Evolutionary conservation across 192 early-diverging fungal genomes (phyloP).

Genomic region (Phycomyces nitens): DNA sequence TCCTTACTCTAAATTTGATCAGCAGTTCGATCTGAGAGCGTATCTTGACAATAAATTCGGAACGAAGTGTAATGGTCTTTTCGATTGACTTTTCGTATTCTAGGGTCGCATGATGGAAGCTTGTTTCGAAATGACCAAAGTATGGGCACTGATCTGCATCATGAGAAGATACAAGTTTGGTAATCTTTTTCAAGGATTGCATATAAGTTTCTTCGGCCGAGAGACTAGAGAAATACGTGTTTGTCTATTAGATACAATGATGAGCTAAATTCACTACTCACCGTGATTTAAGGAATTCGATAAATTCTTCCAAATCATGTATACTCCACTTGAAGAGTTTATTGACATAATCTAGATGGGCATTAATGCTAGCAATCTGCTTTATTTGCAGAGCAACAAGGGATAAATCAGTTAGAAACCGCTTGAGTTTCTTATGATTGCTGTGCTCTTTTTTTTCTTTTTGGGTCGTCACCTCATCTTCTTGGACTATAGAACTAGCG

Average conservation of each 20-base stretch:
- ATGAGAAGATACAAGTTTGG: neutral
- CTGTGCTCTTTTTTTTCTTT: neutral
- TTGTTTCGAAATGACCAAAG: neutral
- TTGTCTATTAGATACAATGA: too few relatives aligned
- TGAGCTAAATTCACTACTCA: neutral
- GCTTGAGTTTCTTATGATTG: neutral
- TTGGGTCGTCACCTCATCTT: constrained; percentile 15
- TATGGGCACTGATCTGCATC: neutral
- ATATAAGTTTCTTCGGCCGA: constrained; percentile 11
- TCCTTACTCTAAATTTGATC: constrained; percentile 10
- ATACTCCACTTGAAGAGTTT: constrained; percentile 17
- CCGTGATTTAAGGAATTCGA: constrained; percentile 7
- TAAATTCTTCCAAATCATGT: constrained; percentile 9
- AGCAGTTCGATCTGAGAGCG: constrained; percentile 9
- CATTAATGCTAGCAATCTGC: constrained; percentile 7
- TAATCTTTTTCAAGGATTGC: neutral
- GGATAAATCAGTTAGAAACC: neutral
- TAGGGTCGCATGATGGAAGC: constrained; percentile 1
- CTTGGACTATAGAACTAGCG: neutral
- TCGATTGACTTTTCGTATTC: constrained; percentile 4
- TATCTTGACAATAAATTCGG: constrained; percentile 2
- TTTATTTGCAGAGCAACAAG: neutral
- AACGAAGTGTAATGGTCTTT: constrained; percentile 4
- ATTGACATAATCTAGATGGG: constrained; percentile 16
- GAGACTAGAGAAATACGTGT: neutral